phyloP scores from a whole-genome alignment of 116 monocot species.

The Cymodocea nodosa region DNA sequence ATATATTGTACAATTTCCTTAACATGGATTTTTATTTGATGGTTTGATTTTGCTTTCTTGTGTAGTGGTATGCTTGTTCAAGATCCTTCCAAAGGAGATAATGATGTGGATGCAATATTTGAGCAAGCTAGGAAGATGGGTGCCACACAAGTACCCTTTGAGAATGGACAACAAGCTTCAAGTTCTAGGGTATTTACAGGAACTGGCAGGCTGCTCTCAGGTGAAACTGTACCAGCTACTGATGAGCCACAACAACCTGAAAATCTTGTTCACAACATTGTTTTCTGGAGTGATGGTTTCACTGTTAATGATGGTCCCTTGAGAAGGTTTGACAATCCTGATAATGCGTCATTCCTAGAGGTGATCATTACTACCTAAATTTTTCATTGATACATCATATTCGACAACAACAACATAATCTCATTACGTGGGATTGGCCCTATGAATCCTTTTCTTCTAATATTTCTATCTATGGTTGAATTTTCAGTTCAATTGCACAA shows the following conservation, averaged over 20 bases:
- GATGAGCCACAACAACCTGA: conserved; percentile 35
- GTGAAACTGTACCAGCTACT: conserved; percentile 62
- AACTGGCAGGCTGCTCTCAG: conserved; percentile 81
- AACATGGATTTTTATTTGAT: no score
- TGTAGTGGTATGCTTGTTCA: conserved; percentile 98
- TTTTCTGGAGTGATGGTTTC: conserved; percentile 90
- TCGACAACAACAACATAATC: no score
- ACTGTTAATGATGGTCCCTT: conserved; percentile 90
- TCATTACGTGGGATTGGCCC: no score
- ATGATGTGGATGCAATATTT: conserved; percentile 75
- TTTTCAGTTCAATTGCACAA: no score
- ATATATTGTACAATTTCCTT: no score
- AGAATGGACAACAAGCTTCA: conserved; percentile 27
- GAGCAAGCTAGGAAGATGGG: conserved; percentile 93
- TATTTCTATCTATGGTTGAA: no score
- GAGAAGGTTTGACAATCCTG: conserved; percentile 80
- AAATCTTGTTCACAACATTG: conserved; percentile 52
- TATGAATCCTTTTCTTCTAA: no score
- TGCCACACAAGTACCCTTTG: conserved; percentile 53
- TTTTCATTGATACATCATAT: no score
- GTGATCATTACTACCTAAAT: conserved; percentile 20
- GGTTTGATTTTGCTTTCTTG: no score
- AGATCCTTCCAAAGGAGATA: conserved; percentile 65
- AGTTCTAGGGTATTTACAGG: conserved; percentile 81
- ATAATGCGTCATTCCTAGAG: conserved; percentile 86